Evolutionary conservation across 805 yeast species (phyloP).

Genomic region (Pichia scutulata): DNA sequence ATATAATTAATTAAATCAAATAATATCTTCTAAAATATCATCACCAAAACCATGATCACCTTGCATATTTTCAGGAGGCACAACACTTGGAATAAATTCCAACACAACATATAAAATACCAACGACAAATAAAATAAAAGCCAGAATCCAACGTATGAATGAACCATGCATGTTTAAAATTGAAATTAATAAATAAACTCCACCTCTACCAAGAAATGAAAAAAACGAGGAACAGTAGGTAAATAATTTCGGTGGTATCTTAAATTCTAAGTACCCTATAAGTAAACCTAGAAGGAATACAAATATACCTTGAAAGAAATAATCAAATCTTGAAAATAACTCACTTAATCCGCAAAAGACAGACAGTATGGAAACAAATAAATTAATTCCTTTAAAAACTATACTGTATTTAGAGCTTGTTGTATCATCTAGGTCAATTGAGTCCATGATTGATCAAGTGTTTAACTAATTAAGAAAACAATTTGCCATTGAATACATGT

Average conservation of each 20-base stretch:
- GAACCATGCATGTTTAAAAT: conserved; percentile 43
- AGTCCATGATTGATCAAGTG: background rate
- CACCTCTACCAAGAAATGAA: conserved; percentile 69
- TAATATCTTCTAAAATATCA: conserved; percentile 30
- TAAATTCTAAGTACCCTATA: conserved; percentile 40
- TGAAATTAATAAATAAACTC: conserved; percentile 47
- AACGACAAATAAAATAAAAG: conserved; percentile 46
- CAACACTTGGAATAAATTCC: conserved; percentile 67
- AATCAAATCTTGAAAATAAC: conserved; percentile 31
- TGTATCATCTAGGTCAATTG: background rate
- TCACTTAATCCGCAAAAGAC: conserved; percentile 43
- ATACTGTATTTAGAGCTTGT: background rate
- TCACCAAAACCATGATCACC: conserved; percentile 34
- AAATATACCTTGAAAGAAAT: conserved; percentile 53
- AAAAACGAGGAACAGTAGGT: conserved; percentile 61
- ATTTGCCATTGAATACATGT: background rate
- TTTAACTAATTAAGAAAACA: background rate
- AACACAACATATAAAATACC: conserved; percentile 55
- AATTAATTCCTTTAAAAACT: background rate
- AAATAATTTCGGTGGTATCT: conserved; percentile 52
- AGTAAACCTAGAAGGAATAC: conserved; percentile 46
- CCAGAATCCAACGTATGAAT: conserved; percentile 46
- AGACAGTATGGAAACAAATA: conserved; percentile 19
- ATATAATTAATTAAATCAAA: conserved; percentile 5
- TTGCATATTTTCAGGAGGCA: conserved; percentile 79